Percentiles rank a stretch among this genome's conserved stretches.
phyloP scores from a whole-genome alignment of 78 protist genomes.

The Protostelium mycophagum region DNA sequence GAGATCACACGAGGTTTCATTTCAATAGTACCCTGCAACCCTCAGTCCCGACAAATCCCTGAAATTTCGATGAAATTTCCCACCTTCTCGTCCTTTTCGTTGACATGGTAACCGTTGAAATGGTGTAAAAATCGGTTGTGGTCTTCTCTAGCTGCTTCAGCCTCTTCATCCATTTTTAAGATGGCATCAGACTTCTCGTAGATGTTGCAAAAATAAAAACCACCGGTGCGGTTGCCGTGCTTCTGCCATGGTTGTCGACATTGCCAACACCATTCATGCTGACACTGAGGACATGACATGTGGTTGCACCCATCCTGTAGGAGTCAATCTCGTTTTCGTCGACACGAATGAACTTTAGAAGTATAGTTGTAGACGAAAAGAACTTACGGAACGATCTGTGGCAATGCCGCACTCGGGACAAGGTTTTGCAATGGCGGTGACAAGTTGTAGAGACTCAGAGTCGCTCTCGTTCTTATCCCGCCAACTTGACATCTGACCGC shows the following conservation, averaged over 20 bases:
- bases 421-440: conserved; percentile 56
- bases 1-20: not conserved
- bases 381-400: conserved; percentile 25
- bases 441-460: conserved; percentile 32
- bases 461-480: conserved; percentile 53
- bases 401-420: conserved; percentile 66
- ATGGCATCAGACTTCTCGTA: conserved; percentile 42
- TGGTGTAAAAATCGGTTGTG: conserved; percentile 58
- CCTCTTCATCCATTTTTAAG: conserved; percentile 41
- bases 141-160: conserved; percentile 23
- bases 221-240: conserved; percentile 70
- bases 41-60: conserved; percentile 22
- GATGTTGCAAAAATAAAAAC: conserved; percentile 67
- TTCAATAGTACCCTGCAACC: conserved; percentile 44
- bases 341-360: not conserved
- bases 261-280: conserved; percentile 73
- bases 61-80: too few species aligned
- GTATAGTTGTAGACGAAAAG: not conserved
- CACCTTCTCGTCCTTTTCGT: conserved; percentile 48
- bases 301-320: conserved; percentile 54
- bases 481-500: conserved; percentile 52
- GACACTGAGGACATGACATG: conserved; percentile 64
- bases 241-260: conserved; percentile 70
- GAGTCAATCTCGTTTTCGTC: not conserved
- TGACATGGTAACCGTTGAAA: conserved; percentile 48